phyloP scores from a whole-genome alignment of 2,329 filamentous ascomycete species.

The Xylariaceae sp. region DNA sequence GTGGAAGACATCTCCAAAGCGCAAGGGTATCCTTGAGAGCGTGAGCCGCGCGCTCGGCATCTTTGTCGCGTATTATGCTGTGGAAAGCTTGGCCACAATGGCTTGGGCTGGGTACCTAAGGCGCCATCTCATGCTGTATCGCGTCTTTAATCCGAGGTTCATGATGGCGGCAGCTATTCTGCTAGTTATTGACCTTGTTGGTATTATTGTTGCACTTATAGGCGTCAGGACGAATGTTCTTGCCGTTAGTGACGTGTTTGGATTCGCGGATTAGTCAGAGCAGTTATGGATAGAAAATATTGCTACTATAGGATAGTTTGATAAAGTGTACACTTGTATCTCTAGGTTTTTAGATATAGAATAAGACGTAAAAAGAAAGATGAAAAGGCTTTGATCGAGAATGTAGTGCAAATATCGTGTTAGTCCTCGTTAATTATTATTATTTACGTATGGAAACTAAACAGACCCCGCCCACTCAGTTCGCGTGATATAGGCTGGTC shows the following conservation, averaged over 20 bases:
- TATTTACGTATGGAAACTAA: too few relatives aligned
- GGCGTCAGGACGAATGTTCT: constrained; percentile 78
- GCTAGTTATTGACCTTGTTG: constrained; percentile 77
- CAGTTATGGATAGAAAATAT: too few relatives aligned
- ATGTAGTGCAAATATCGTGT: too few relatives aligned
- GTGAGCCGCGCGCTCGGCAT: constrained; percentile 74
- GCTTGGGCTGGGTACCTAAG: constrained; percentile 88
- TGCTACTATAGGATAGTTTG: too few relatives aligned
- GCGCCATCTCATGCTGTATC: constrained; percentile 93
- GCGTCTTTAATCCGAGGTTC: constrained; percentile 90
- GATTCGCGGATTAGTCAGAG: constrained; percentile 64
- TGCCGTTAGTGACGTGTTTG: constrained; percentile 87
- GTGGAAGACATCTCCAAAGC: constrained; percentile 87
- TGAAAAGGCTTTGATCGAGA: too few relatives aligned
- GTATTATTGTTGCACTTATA: constrained; percentile 71
- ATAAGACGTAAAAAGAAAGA: too few relatives aligned
- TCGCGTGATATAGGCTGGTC: too few relatives aligned
- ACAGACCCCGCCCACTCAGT: too few relatives aligned
- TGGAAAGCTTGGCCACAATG: constrained; percentile 83
- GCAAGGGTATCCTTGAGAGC: constrained; percentile 70
- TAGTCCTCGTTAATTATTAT: too few relatives aligned
- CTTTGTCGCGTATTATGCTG: constrained; percentile 82
- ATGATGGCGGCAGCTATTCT: constrained; percentile 79
- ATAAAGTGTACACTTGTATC: too few relatives aligned
- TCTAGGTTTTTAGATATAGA: too few relatives aligned